Base-by-base conservation (phyloP, 2,329 filamentous ascomycete genomes). In the Chaetomium sp. region DNA sequence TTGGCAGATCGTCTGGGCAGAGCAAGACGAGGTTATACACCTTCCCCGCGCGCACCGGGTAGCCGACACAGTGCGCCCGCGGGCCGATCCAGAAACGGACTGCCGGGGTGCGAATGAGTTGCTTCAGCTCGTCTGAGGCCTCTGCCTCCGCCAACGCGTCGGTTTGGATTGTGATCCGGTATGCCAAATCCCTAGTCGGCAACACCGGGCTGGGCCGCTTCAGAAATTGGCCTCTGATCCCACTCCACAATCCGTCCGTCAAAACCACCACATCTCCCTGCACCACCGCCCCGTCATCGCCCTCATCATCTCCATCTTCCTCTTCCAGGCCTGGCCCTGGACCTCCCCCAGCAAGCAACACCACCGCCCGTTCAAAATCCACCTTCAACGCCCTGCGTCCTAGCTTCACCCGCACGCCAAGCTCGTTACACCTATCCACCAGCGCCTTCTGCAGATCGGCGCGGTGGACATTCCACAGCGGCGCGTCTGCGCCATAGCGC, bases 41-140 rank as follows among this genome's bases (percentile, higher is more conserved):
- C 33, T 68, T 64, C 19, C 73, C 74, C 8, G 69, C 72, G 49
- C 72, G 68, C 5, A 79, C 65, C 5, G 75, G 68, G 56, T 79
- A 79, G 48, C 72, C 71, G 35, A 78, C 75, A 5, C 75, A 77
- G 61, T 82, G 79, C 11, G 70, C 69, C 44, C 72, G 67, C 0
- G 78, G 79, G 0, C 79, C 79, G 32, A 81, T 65, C 78, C 80
- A 81, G 60, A 80, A 77, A 59, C 79, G 74, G 2, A 81, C 74
- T 37, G 74, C 71, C 2, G 79, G 77, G 11, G 74, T 69, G 4
- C 70, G 65, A 0, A 79, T 71, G 27, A 79, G 73, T 1, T 68
- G 62, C 3, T 63, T 66, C 11, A 82, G 65, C 49, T 78, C 75
- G 41, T 78, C 76, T 1, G 73, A 72, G 69, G 64, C 77, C 72